A percentile compares a stretch with the other conserved stretches of the same genome.
Evolutionary conservation across 208 protist species (phyloP).

Genomic region (Crithidia sp.): DNA sequence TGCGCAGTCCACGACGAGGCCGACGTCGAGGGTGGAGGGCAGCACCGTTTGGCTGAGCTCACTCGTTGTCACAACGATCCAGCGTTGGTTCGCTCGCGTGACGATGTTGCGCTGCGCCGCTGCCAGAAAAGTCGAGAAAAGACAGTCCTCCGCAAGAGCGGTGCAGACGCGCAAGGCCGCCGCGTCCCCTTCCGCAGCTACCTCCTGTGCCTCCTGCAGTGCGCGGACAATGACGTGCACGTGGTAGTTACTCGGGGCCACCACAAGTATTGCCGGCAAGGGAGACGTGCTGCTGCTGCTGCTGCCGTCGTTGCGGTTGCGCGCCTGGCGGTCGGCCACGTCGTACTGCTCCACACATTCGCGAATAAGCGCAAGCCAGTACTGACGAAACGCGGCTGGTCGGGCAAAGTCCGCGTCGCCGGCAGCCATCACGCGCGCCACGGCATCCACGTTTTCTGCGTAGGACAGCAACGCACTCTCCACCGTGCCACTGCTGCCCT

Average conservation of each 20-base stretch:
- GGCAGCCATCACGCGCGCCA: slow-evolving; percentile 68
- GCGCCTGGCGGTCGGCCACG: slow-evolving; percentile 44
- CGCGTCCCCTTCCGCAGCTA: background rate
- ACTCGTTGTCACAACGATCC: slow-evolving; percentile 63
- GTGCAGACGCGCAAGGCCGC: slow-evolving; percentile 25
- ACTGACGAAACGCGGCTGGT: slow-evolving; percentile 47
- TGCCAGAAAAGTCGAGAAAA: slow-evolving; percentile 27
- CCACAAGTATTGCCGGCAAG: slow-evolving; percentile 29
- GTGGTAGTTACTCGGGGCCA: slow-evolving; percentile 36
- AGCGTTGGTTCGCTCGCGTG: slow-evolving; percentile 23
- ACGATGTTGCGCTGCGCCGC: slow-evolving; percentile 33
- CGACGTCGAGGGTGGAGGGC: slow-evolving; percentile 59
- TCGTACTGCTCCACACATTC: slow-evolving; percentile 63
- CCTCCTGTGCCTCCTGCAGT: slow-evolving; percentile 15
- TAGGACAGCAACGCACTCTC: slow-evolving; percentile 57
- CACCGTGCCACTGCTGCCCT: slow-evolving; percentile 16
- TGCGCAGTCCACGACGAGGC: slow-evolving; percentile 85
- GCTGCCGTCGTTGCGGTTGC: slow-evolving; percentile 11
- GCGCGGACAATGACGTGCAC: slow-evolving; percentile 27
- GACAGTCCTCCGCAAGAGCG: slow-evolving; percentile 28
- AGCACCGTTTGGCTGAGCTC: slow-evolving; percentile 73
- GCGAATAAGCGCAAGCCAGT: slow-evolving; percentile 67
- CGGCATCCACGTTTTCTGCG: slow-evolving; percentile 82
- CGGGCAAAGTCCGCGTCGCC: slow-evolving; percentile 68
- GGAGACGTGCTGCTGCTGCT: slow-evolving; percentile 8